Evolutionary conservation across 1,284 basidiomycete genomes (phyloP).

Genomic region (Amylostereum areolatum): DNA sequence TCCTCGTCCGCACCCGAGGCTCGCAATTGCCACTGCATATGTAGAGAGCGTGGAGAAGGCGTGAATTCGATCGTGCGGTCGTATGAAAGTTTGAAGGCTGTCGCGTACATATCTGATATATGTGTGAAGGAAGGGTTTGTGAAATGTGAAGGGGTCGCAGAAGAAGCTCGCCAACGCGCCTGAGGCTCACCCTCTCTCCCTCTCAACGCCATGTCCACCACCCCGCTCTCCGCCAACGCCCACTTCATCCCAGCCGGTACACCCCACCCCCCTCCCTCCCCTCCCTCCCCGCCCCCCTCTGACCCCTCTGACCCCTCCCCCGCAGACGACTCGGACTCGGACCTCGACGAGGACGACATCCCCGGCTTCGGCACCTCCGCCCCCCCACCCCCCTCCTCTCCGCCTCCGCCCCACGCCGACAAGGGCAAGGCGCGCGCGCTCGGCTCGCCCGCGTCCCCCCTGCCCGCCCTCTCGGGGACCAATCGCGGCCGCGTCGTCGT

Average conservation of each 20-base stretch:
- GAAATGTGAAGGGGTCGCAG: too few relatives aligned
- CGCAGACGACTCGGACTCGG: slow-evolving; percentile 62
- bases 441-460: slow-evolving; percentile 43
- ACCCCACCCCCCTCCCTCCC: neutral
- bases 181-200: too few relatives aligned
- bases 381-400: slow-evolving; percentile 41
- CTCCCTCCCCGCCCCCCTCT: slow-evolving; percentile 11
- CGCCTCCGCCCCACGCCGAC: slow-evolving; percentile 27
- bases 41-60: too few relatives aligned
- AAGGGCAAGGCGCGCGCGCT: slow-evolving; percentile 68
- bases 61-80: too few relatives aligned
- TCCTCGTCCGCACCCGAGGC: too few relatives aligned
- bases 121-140: too few relatives aligned
- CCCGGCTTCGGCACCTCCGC: slow-evolving; percentile 58
- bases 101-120: too few relatives aligned
- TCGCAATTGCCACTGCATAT: too few relatives aligned
- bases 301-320: neutral
- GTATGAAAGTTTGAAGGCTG: too few relatives aligned
- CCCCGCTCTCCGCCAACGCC: slow-evolving; percentile 56
- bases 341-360: slow-evolving; percentile 72
- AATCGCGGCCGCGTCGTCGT: slow-evolving; percentile 42
- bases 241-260: slow-evolving; percentile 72
- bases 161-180: too few relatives aligned
- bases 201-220: slow-evolving; percentile 18
- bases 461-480: slow-evolving; percentile 69